Evolutionary conservation across 148 eudicot species (phyloP).

Genomic region (Rhododendron griersonianum): DNA sequence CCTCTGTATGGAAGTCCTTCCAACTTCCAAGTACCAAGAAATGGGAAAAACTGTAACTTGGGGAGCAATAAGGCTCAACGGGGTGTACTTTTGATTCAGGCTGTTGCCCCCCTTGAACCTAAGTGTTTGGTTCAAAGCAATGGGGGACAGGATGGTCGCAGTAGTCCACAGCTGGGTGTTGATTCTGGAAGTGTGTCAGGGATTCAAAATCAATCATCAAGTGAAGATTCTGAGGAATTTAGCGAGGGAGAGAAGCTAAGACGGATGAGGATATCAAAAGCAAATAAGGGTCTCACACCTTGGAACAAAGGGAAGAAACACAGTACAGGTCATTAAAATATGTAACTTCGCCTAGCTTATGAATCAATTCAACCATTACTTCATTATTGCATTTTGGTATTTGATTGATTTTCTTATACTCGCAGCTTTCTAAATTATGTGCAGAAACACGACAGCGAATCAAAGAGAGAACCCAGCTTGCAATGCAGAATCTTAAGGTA

Average conservation of each 20-base stretch:
- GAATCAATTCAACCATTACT: not conserved
- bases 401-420: not conserved
- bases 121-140: constrained; percentile 19
- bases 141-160: constrained; percentile 18
- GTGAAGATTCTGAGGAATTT: constrained; percentile 42
- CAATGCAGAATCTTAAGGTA: constrained; percentile 99
- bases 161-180: constrained; percentile 14
- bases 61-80: constrained; percentile 18
- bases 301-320: constrained; percentile 98
- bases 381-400: not conserved
- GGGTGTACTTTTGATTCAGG: constrained; percentile 39
- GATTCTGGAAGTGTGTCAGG: constrained; percentile 19
- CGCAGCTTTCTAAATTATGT: constrained; percentile 10
- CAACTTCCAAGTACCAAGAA: constrained; percentile 30
- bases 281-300: constrained; percentile 81
- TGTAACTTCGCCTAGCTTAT: not conserved
- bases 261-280: constrained; percentile 77
- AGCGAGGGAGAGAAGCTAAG: constrained; percentile 76
- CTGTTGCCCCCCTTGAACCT: constrained; percentile 71
- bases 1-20: constrained; percentile 34
- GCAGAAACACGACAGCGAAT: constrained; percentile 75
- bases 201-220: constrained; percentile 23
- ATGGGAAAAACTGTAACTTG: constrained; percentile 19
- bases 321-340: constrained; percentile 55
- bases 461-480: constrained; percentile 80